Percentiles rank a stretch among this genome's conserved stretches.
Evolutionary conservation across 306 rosid species (phyloP).

Genomic region (Begonia fuchsioides): DNA sequence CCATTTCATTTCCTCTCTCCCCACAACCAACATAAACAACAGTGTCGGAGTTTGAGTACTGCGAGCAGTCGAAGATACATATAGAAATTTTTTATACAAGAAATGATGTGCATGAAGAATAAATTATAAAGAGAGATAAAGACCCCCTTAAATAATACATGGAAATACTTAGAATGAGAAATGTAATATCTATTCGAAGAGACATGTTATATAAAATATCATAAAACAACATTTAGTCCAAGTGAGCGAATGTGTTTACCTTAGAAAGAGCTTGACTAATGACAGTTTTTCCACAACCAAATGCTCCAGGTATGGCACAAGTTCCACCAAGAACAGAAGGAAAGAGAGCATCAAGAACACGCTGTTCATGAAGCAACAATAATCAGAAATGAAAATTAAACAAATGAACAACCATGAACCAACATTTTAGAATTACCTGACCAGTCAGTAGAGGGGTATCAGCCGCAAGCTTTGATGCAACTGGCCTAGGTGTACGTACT

Average conservation of each 20-base stretch:
- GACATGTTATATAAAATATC: no score
- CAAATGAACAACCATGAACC: constrained; percentile 11
- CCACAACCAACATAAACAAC: constrained; percentile 98
- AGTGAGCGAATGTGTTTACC: constrained; percentile 19
- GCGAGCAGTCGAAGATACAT: constrained; percentile 13
- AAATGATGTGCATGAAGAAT: neutral
- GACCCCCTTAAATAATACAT: constrained; percentile 3
- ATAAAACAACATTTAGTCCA: no score
- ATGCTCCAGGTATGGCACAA: constrained; percentile 99
- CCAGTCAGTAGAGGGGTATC: constrained; percentile 99
- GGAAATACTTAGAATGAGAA: neutral
- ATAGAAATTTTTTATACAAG: neutral
- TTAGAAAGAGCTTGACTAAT: constrained; percentile 99
- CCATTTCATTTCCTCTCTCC: constrained; percentile 99
- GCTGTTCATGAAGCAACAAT: constrained; percentile 37
- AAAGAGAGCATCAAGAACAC: constrained; percentile 99
- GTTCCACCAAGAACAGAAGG: constrained; percentile 99
- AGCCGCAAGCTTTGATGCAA: constrained; percentile 94
- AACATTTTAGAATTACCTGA: constrained; percentile 40
- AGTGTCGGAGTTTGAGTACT: constrained; percentile 95
- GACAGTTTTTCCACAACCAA: constrained; percentile 99
- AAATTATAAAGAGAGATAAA: no score
- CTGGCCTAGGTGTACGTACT: constrained; percentile 95
- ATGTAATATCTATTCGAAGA: no score
- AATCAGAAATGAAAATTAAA: constrained; percentile 10